Base-by-base conservation (phyloP, 2,329 filamentous ascomycete species). In the Colletotrichum agaves region DNA sequence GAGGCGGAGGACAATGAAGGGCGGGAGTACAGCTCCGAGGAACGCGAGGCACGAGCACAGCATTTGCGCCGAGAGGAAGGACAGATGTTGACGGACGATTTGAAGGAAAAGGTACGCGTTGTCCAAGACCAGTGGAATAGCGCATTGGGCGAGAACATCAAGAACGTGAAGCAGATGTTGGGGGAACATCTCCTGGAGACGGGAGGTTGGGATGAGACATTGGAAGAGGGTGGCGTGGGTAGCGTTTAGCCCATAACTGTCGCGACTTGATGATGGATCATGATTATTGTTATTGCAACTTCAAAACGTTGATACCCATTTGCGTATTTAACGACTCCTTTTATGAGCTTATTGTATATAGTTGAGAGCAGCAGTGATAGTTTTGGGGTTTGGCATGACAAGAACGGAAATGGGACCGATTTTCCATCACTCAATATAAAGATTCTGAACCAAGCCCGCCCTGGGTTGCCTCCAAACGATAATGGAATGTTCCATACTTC, bases 51-150 rank as follows among this genome's bases (percentile, higher is more conserved):
- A n/a, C 76, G 80, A 63, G 82, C 87, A 70, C 82, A 86, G 67
- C 83, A 84, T 62, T 88, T 91, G 72, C 86, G 88, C 61, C 80
- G 80, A n/a, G 85, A 86, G 55, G 93, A 97, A 78, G 91, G 92
- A 74, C 81, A 82, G 39, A 81, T 87, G 62, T 79, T 98, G 74
- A 97, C 94, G 6, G 89, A 90, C 55, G 95, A 98, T 75, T 79
- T 98, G 72, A 96, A 98, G 80, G 95, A 98, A 75, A 97, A 97
- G 79, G 96, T 98, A 2, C 88, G 91, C 35, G 88, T 94, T 70
- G 93, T 98, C 37, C 94, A 97, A 79, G 91, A 93, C 61, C 93
- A 97, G 79, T 98, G 96, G 95, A 84, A 87, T 39, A 92, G 93
- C 74, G 94, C 93, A 5, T 83, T 98, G n/a, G 95, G 94, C 1